Percentiles rank a stretch among this genome's conserved stretches.
These are phyloP conservation scores for Exophiala sp. DNA, from an alignment of 2,329 filamentous ascomycete genomes.

Conservation along the genomic window DNA sequence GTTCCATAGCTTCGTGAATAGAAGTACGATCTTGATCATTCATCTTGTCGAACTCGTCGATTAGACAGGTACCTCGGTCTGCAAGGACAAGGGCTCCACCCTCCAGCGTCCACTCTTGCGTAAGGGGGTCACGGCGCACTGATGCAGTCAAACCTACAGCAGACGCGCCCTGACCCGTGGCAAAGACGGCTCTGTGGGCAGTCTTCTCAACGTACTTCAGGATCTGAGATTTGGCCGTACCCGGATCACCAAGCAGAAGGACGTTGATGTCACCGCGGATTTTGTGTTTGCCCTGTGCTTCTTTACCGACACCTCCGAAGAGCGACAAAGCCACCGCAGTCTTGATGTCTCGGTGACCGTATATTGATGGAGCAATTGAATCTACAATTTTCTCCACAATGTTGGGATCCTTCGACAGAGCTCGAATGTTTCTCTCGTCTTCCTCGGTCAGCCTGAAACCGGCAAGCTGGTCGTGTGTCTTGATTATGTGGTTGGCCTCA, in stretches of 20 bases:
- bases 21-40: conserved; percentile 97
- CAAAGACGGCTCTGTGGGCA: conserved; percentile 92
- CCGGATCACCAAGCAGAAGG: conserved; percentile 88
- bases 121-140: conserved; percentile 89
- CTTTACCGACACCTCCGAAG: conserved; percentile 90
- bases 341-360: conserved; percentile 94
- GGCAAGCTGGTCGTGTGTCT: conserved; percentile 93
- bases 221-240: conserved; percentile 95
- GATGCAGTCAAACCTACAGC: conserved; percentile 96
- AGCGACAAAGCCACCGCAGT: conserved; percentile 90
- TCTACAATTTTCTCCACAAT: conserved; percentile 89
- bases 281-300: conserved; percentile 77
- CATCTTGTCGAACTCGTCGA: conserved; percentile 99
- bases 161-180: conserved; percentile 92
- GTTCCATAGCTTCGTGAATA: conserved; percentile 99
- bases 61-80: conserved; percentile 89
- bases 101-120: conserved; percentile 94
- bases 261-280: conserved; percentile 98
- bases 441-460: conserved; percentile 93
- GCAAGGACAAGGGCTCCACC: conserved; percentile 92
- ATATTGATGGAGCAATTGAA: conserved; percentile 95
- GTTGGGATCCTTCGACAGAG: conserved; percentile 78
- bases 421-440: conserved; percentile 85
- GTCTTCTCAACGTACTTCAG: conserved; percentile 98
- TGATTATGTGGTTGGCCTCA: conserved; percentile 95